Evolutionary conservation across 1,139 yeast genomes (phyloP), one percentile per base, ranked within the genome.

Genomic region (Blastobotrys persicus): DNA sequence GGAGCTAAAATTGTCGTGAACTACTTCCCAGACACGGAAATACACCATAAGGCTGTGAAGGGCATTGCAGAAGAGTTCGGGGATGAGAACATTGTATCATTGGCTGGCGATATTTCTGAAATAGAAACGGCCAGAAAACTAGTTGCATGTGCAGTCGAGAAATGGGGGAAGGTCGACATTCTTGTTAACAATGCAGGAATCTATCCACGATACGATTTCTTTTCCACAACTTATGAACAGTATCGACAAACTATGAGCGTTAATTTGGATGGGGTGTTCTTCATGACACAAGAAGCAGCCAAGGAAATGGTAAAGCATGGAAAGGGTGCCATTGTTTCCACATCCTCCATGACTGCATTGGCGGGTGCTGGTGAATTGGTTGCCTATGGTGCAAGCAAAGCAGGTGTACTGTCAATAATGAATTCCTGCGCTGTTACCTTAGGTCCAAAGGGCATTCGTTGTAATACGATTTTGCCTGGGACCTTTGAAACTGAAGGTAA

Each of bases 111-210:
- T 12, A 31, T 31, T 12, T 31, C 34, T 13, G 14, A 31, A 5
- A 9, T 13, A 11, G 34, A 31, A 31, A 31, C 34, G 4, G 34
- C n/a, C 14, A 11, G n/a, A 31, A 31, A 31, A 13, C 34, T 31
- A 13, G 34, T 31, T 31, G n/a, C 34, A 13, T 13, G 6, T 13
- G n/a, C 14, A 5, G 34, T 31, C 5, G 34, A 31, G n/a, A 11
- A 31, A 9, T 31, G 34, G 34, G 9, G 53, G 47, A 47, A 54
- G 53, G 35, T 85, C 57, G 91, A 85, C 61, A 76, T 82, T 11
- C 81, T 85, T 64, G 88, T 85, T 20, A 88, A 91, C 54, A 85
- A 85, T 63, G 92, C 92, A 14, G 92, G 92, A 48, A 77, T 84
- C 12, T 47, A 52, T 23, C 34, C 40, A 31, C 37, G 53, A 37